Evolutionary conservation across 768 basidiomycete species (phyloP), one percentile per base, ranked within the genome.

Genomic region (Mycena kentingensis): DNA sequence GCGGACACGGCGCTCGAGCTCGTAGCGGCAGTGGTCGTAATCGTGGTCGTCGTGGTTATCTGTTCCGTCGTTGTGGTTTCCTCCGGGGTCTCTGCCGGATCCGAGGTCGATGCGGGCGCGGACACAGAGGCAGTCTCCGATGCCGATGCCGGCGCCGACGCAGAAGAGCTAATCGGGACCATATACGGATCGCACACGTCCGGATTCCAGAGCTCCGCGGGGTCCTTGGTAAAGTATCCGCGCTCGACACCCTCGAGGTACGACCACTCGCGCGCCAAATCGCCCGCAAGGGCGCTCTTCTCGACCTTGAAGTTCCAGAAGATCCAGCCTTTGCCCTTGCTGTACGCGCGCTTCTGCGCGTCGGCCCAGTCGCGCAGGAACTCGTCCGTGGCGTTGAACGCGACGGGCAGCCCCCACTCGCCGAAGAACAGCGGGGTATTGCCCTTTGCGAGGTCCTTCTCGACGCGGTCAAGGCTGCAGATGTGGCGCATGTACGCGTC

Each of bases 301-400:
- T 90, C 88, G 8, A 83, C 73, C 60, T 85, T 87, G 74, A 90
- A 89, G 67, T 82, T 88, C 87, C 87, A 90, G 65, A 75, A 84
- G 41, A 85, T 70, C 84, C 83, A 85, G 19, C 83, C 83, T 3
- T 72, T 71, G 28, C 75, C 70, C 54, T 82, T 55, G 46, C 72
- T 71, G 51, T 84, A 84, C 3, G 75, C 73, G 38, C 77, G 67
- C 63, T 84, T 84, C 65, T 84, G 83, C 18, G 83, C 82, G 57
- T 85, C 84, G 10, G 81, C 83, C 84, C 84, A 84, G 56, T 79
- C 55, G 45, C 26, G 45, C 15, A 84, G 67, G 67, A 84, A 84
- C 0, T 61, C 75, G 52, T 83, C 71, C 5, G 77, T 80, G 6
- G 83, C 77, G 39, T 68, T 54, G 63, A 84, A 85, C 47, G 83